Conservation (phyloP, 1,284 basidiomycete species). For the Ceraceosorus guamensis region DNA sequence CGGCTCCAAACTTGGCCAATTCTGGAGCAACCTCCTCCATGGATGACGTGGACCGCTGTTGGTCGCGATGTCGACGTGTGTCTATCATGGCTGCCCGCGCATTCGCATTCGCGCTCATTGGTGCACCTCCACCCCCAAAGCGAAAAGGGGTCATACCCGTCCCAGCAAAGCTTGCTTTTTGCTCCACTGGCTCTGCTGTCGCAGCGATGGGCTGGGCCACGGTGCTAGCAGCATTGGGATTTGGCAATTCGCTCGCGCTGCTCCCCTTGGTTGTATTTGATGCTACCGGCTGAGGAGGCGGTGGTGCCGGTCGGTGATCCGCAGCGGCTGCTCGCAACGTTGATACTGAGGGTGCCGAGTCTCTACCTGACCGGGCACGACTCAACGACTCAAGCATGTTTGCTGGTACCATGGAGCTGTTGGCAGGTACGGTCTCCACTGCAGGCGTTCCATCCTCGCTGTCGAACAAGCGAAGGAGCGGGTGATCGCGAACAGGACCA, state of each 20-base stretch:
- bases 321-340: constrained; percentile 1
- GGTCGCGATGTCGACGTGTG: not conserved
- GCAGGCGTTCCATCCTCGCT: constrained; percentile 8
- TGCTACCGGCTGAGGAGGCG: constrained; percentile 3
- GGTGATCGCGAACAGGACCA: constrained; percentile 27
- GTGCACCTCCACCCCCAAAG: constrained; percentile 34
- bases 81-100: not conserved
- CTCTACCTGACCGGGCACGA: not conserved
- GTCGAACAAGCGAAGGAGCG: constrained; percentile 32
- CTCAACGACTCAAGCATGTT: not conserved
- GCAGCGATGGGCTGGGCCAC: not conserved
- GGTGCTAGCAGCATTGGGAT: too few relatives aligned
- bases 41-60: constrained; percentile 2
- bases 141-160: constrained; percentile 40
- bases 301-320: constrained; percentile 9
- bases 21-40: not conserved
- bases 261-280: not conserved
- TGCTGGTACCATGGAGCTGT: not conserved
- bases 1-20: not conserved
- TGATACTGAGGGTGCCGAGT: constrained; percentile 1
- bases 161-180: constrained; percentile 34
- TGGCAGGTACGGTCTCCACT: not conserved
- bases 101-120: not conserved
- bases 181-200: constrained; percentile 2
- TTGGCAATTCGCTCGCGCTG: too few relatives aligned